Evolutionary conservation across 768 basidiomycete species (phyloP), one percentile per base, ranked within the genome.

Genomic region (Leccinum broughii): DNA sequence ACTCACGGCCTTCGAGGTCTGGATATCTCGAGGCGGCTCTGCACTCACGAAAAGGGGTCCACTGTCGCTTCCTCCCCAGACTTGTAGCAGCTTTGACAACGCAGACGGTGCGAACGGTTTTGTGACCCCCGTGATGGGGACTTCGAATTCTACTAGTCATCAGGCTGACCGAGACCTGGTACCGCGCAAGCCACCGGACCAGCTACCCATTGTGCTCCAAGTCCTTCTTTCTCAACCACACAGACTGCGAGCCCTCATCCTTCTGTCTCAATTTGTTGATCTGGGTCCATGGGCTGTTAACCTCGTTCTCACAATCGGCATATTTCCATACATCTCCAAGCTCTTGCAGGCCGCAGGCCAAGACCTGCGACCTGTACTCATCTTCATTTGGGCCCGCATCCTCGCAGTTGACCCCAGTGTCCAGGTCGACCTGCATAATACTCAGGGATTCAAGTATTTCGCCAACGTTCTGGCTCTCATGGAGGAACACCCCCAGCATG

Each of bases 271-370:
- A 76, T 99, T 98, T 66, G 94, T 98, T 67, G 97, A 99, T 71
- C 85, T 99, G 7, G 97, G 97, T 0, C 95, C 97, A 13, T 98
- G 97, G 96, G 97, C 97, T 0, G 97, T 98, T 52, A 91, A 97
- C 66, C 85, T 98, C 14, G 95, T 96, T 13, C 81, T 99, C 37
- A 90, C 90, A 6, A 98, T 99, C 67, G 97, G 97, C 13, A 98
- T 98, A 69, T 98, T 98, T 79, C 96, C 97, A 4, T 99, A 98
- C 72, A 98, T 98, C 54, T 92, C 93, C 58, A 95, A 97, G 69
- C 84, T 99, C 6, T 83, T 99, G 7, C 95, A 97, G 75, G 95
- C 96, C 0, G 93, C 95, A 1, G 92, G 95, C 1, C 88, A 89
- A 64, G 96, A 98, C 67, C 83, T 98, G n/a, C 90, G 94, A 28